phyloP scores from a whole-genome alignment of 176 grass and related monocot genomes.

The Aegilops speltoides region DNA sequence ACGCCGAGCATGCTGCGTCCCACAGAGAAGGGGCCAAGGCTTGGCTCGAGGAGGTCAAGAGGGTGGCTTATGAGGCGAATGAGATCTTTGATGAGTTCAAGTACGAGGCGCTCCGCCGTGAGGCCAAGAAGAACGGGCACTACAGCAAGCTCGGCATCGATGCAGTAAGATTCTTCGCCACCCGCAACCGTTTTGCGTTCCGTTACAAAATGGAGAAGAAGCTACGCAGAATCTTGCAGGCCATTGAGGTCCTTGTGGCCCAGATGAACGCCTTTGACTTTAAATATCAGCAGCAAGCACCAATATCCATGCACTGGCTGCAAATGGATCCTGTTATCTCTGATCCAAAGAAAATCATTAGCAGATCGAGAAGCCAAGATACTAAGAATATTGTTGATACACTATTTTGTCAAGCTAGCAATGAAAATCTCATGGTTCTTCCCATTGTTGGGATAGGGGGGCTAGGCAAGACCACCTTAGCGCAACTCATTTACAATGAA shows the following conservation, averaged over 20 bases:
- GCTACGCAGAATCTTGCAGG: not conserved
- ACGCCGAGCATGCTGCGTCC: not conserved
- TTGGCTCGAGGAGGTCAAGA: no score
- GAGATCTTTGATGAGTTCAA: not conserved
- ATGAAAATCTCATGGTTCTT: not conserved
- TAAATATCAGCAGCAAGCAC: not conserved
- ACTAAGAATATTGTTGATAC: not conserved
- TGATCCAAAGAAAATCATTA: not conserved
- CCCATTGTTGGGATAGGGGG: not conserved
- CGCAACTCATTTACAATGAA: not conserved
- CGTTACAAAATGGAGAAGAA: not conserved
- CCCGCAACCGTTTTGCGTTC: not conserved
- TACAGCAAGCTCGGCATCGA: not conserved
- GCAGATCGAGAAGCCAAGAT: not conserved
- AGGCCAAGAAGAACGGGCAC: not conserved
- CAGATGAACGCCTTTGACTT: not conserved
- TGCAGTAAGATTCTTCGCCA: not conserved
- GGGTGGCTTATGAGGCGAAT: not conserved
- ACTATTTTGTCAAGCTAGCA: not conserved
- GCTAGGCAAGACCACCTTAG: not conserved
- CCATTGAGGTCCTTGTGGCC: not conserved
- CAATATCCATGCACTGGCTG: not conserved
- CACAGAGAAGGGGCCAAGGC: not conserved
- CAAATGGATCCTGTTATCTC: not conserved
- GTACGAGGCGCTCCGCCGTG: not conserved